Base-by-base conservation (phyloP, 2,329 filamentous ascomycete species). In the Fusarium clavum region DNA sequence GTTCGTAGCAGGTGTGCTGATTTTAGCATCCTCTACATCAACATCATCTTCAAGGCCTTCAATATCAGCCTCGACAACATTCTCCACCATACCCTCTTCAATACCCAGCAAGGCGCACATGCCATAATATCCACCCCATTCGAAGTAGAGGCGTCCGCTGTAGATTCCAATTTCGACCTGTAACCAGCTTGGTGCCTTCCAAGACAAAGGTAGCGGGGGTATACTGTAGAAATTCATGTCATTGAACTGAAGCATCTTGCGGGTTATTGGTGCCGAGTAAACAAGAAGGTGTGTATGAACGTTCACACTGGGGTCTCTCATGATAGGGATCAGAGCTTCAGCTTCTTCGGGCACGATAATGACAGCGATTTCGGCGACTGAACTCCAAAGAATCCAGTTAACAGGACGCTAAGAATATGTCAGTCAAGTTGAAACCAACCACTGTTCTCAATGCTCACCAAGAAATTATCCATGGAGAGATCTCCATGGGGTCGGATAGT, bases 311-410 rank as follows among this genome's bases (percentile, higher is more conserved):
- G 40, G 56, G 4, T 69, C 67, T 7, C 76, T 74, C 20, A 90
- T 69, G 2, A 83, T 64, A 0, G 82, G 81, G 6, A 91, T 81
- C 0, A 91, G 63, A 0, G 71, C 51, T 55, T 92, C 87, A 0
- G 85, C 87, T 75, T 92, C 90, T 68, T 92, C 89, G 0, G 88
- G 87, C 24, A 86, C 86, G 8, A 92, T 74, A 3, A 91, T 74
- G 0, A 92, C 67, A 0, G 84, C 89, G 0, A 80, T 83, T 9
- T 86, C 75, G 0, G 78, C 78, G 1, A 74, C n/a, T 0, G 70
- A 71, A 58, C 84, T 87, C 83, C 84, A 90, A 0, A 92, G 74
- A 2, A 92, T 72, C 88, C 88, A 92, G 27, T 88, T 86, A 0
- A 90, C 85, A 0, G 84, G 80, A 4, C 82, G 79, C 61, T 83